These are phyloP conservation scores for Triangularia verruculosa DNA, from an alignment of 2,329 filamentous ascomycete species.

Conservation along the genomic window DNA sequence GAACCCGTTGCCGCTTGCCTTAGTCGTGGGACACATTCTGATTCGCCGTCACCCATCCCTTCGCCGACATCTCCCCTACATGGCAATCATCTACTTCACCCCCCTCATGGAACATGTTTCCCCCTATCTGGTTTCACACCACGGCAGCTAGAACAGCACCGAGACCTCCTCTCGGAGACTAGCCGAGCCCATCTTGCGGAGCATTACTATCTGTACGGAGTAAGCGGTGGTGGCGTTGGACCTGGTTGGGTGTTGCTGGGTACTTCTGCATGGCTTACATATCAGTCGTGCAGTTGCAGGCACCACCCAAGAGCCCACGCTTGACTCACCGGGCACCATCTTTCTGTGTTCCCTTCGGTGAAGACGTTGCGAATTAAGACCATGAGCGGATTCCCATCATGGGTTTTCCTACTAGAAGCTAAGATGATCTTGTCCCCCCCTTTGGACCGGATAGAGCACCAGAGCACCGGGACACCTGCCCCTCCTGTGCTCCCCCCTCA, in stretches of 20 bases:
- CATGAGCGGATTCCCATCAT: neutral
- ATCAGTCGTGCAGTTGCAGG: neutral
- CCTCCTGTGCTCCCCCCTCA: neutral
- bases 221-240: neutral
- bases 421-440: neutral
- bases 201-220: neutral
- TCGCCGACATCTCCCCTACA: neutral
- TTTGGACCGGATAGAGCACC: neutral
- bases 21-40: slow-evolving; percentile 7
- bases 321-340: neutral
- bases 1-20: slow-evolving; percentile 9
- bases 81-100: neutral
- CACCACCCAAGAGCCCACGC: neutral
- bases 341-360: neutral
- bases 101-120: neutral
- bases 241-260: neutral
- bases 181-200: neutral
- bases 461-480: neutral
- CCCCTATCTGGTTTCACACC: neutral
- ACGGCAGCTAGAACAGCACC: neutral
- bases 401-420: neutral
- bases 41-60: slow-evolving; percentile 3
- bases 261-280: slow-evolving; percentile 2
- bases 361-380: neutral
- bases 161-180: neutral